Base-by-base conservation (phyloP, 2,329 filamentous ascomycete genomes). In the Graphilbum fragrans region DNA sequence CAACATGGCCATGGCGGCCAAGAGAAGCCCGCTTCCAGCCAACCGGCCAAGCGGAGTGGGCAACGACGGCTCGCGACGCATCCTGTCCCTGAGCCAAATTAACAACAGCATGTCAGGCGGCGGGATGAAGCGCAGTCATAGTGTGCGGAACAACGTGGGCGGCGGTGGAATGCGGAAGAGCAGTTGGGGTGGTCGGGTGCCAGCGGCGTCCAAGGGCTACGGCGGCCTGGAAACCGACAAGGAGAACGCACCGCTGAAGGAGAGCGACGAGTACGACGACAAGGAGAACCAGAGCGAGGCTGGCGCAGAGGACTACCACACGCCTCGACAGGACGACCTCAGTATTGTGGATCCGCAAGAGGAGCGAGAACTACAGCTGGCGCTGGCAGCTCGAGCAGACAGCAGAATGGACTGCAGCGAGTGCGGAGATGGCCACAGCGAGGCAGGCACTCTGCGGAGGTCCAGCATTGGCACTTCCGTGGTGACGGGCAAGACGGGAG, bases 41-140 rank as follows among this genome's bases (percentile, higher is more conserved):
- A 66, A 62, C 17, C 61, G 70, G 37, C 64, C 66, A 1, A 18
- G 22, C 12, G 45, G 40, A 3, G 37, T 41, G 4, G 44, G 37
- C 14, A 35, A 19, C 17, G 65, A 74, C 53, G 69, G 80, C 55
- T 72, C 78, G 56, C 74, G 90, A 33, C 79, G 92, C 38, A 95
- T 96, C 53, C 74, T 93, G 45, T 94, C 86, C 39, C 74, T 96
- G 29, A 93, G 82, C 57, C 86, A 95, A 61, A 93, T 96, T 51
- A 85, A 77, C 41, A 80, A 81, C 56, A 90, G 92, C 54, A 67
- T 75, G 27, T 67, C 77, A 6, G 64, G 62, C 8, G 71, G 74
- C 18, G 77, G 74, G 37, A 68, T 94, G 49, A 82, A 81, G 63
- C 73, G 84, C 45, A 88, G 82, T 57, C 82, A 88, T 56, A 87